A percentile compares a stretch with the other conserved stretches of the same genome.
Evolutionary conservation across 768 basidiomycete species (phyloP).

Genomic region (Mycena rosella): DNA sequence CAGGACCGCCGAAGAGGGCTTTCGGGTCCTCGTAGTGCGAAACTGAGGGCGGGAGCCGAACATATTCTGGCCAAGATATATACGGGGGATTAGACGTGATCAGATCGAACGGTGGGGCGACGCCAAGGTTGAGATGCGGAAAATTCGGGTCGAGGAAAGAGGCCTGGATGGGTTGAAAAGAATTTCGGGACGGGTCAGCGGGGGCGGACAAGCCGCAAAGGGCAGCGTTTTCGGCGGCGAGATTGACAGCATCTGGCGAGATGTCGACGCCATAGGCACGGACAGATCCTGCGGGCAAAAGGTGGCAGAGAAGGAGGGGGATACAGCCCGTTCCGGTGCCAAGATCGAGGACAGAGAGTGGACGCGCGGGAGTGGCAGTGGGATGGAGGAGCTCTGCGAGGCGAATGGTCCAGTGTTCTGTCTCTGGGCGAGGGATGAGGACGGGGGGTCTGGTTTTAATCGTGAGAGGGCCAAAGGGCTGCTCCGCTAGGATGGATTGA

Average conservation of each 20-base stretch:
- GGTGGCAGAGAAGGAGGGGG: constrained; percentile 82
- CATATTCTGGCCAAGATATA: constrained; percentile 77
- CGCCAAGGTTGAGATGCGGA: constrained; percentile 41
- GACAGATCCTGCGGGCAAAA: constrained; percentile 68
- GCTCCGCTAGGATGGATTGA: constrained; percentile 65
- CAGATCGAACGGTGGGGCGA: constrained; percentile 74
- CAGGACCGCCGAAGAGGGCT: constrained; percentile 84
- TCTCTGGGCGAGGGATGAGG: constrained; percentile 96
- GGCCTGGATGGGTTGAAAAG: constrained; percentile 54
- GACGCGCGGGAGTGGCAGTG: constrained; percentile 46
- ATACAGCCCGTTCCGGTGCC: constrained; percentile 96
- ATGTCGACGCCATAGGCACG: constrained; percentile 77
- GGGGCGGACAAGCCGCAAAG: constrained; percentile 53
- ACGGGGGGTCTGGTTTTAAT: constrained; percentile 82
- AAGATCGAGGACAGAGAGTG: constrained; percentile 79
- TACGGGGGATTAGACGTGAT: constrained; percentile 92
- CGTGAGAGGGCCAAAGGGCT: constrained; percentile 89
- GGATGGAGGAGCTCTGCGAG: constrained; percentile 65
- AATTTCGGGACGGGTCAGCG: constrained; percentile 48
- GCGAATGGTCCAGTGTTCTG: constrained; percentile 82
- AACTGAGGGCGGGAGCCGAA: constrained; percentile 75
- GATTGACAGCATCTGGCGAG: constrained; percentile 66
- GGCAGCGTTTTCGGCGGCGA: constrained; percentile 64
- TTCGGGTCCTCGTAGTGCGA: constrained; percentile 82
- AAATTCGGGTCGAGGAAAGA: constrained; percentile 64